Percentiles rank a stretch among this genome's conserved stretches.
Conservation (phyloP, 345 rosid genomes). For the Cardiospermum halicacabum region DNA sequence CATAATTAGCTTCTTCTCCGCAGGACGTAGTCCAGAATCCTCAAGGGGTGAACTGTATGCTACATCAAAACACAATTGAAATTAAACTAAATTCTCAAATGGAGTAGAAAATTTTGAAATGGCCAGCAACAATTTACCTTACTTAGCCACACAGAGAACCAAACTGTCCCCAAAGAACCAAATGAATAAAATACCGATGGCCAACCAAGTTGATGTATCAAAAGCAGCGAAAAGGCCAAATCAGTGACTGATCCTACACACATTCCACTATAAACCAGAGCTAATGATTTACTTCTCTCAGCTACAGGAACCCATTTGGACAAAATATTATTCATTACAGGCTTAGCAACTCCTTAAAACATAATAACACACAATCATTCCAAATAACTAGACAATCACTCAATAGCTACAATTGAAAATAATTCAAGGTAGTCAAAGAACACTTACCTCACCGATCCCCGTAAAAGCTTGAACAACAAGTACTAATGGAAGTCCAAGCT, state of each 20-base stretch:
- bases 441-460: constrained; percentile 89
- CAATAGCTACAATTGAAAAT: no score
- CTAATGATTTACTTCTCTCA: constrained; percentile 90
- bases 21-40: constrained; percentile 62
- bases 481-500: constrained; percentile 76
- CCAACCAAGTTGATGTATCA: constrained; percentile 91
- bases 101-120: background rate
- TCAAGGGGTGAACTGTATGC: constrained; percentile 86
- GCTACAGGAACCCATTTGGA: constrained; percentile 92
- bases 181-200: constrained; percentile 94
- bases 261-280: constrained; percentile 93
- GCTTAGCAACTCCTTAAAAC: constrained; percentile 94
- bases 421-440: background rate
- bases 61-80: constrained; percentile 23
- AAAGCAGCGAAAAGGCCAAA: constrained; percentile 82
- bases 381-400: no score
- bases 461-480: constrained; percentile 85
- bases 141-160: constrained; percentile 73
- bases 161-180: constrained; percentile 86
- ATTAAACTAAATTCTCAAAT: background rate
- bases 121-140: constrained; percentile 45
- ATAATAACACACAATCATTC: constrained; percentile 7
- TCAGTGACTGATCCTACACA: constrained; percentile 94
- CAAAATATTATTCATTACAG: constrained; percentile 93
- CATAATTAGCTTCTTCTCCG: constrained; percentile 61